Percentiles rank a stretch among this genome's conserved stretches.
These are phyloP conservation scores for Ganoderma multipileum DNA, from an alignment of 1,284 basidiomycete genomes.

Conservation along the genomic window DNA sequence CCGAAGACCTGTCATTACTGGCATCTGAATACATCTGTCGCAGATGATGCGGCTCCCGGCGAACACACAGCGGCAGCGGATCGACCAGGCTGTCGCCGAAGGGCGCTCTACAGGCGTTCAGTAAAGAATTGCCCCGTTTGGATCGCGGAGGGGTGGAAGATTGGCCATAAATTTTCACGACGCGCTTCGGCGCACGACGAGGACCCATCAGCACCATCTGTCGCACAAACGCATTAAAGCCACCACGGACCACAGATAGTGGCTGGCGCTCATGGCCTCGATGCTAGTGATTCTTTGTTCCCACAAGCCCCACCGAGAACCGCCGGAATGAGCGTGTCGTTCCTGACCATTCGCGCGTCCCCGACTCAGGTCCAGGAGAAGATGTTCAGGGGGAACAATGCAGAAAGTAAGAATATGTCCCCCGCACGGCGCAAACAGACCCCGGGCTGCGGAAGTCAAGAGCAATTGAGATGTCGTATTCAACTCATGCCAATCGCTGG, in stretches of 20 bases:
- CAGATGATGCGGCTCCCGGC: conserved; percentile 1
- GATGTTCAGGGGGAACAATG: not conserved
- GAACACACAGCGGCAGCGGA: not conserved
- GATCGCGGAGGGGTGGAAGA: not conserved
- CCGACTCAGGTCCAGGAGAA: not conserved
- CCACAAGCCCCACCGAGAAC: not conserved
- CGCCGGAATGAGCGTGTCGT: not conserved
- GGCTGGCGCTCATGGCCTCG: not conserved
- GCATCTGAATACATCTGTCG: not conserved
- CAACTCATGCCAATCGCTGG: not conserved
- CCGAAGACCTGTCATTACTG: conserved; percentile 7
- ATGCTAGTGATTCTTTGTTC: not conserved
- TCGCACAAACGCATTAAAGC: not conserved
- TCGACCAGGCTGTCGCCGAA: not conserved
- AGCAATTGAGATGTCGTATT: not conserved
- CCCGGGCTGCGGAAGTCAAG: not conserved
- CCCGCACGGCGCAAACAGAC: not conserved
- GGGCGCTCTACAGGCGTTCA: conserved; percentile 7
- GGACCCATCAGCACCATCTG: not conserved
- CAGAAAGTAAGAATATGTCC: not conserved
- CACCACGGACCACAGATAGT: not conserved
- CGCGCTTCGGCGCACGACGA: not conserved
- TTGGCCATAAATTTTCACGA: not conserved
- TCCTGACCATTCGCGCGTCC: not conserved
- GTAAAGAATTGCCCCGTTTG: not conserved